phyloP scores from a whole-genome alignment of 768 basidiomycete genomes.

The Collybia sordida region DNA sequence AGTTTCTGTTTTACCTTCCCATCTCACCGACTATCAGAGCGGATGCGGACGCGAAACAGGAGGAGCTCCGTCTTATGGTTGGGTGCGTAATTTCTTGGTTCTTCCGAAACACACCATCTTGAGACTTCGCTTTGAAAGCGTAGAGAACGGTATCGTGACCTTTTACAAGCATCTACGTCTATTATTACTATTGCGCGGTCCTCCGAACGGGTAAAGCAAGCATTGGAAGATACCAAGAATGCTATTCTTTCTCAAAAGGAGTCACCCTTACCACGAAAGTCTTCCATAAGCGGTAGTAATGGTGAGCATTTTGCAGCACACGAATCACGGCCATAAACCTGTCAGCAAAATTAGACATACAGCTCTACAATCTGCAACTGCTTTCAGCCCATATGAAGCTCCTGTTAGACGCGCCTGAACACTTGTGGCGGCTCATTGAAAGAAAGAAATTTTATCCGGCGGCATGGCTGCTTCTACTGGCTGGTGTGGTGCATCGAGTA shows the following conservation, averaged over 20 bases:
- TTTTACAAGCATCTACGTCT: constrained; percentile 82
- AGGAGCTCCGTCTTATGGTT: constrained; percentile 87
- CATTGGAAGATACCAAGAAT: constrained; percentile 60
- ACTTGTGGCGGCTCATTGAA: constrained; percentile 87
- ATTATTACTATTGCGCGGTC: constrained; percentile 77
- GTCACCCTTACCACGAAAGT: constrained; percentile 40
- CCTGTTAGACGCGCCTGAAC: constrained; percentile 89
- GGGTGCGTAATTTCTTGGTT: constrained; percentile 59
- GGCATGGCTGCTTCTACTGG: constrained; percentile 84
- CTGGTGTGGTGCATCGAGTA: constrained; percentile 81
- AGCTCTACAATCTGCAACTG: constrained; percentile 66
- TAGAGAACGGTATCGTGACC: constrained; percentile 89
- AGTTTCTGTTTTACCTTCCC: constrained; percentile 5
- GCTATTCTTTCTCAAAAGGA: constrained; percentile 49
- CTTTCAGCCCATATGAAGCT: constrained; percentile 89
- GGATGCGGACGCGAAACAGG: constrained; percentile 85
- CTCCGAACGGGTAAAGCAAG: constrained; percentile 60
- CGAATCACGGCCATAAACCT: constrained; percentile 2
- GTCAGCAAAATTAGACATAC: constrained; percentile 46
- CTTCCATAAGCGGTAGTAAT: constrained; percentile 34
- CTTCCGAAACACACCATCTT: constrained; percentile 9
- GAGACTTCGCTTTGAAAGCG: constrained; percentile 49
- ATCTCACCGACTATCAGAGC: constrained; percentile 28
- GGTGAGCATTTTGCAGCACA: constrained; percentile 31
- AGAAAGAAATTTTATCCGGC: constrained; percentile 77